Base-by-base conservation (phyloP, 177 flowering plant genomes). In the Telopea speciosissima region DNA sequence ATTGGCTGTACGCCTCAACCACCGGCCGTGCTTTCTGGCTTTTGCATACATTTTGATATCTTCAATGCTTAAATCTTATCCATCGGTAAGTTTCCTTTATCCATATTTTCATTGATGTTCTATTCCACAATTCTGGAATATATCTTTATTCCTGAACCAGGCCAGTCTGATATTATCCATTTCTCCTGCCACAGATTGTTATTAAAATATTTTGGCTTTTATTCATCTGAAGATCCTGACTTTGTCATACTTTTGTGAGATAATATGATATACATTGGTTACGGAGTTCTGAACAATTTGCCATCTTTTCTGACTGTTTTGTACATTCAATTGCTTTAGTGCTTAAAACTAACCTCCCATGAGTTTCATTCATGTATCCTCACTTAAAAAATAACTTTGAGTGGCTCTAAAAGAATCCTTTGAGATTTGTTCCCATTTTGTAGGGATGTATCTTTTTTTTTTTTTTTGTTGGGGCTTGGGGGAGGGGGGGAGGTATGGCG, bases 271-370 rank as follows among this genome's bases (percentile, higher is more conserved):
- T 36, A 8, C 40, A 36, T 36, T 36, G 40, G 40, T 36, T 36
- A 36, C 9, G 0, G 40, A 36, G 40, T 5, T 8, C 40, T 36
- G 71, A 85, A 87, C 40, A 96, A 93, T 73, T 91, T 97, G 70
- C 99, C 99, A n/a, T 85, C 85, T 76, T 95, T 91, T 81, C 79
- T 95, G 79, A 98, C 94, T 74, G 87, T 93, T 79, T 86, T 85
- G 40, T 91, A 89, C 79, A 75, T 93, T 69, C 96, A 62, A 87
- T 90, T 83, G 84, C 86, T 52, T 88, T 96, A 58, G 87, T 95
- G 86, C 91, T 95, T 36, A 95, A 95, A 95, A 81, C 70, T 93
- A 95, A 76, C 98, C 99, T 75, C 93, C 98, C 3, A 94, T 93
- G 84, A 82, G 97, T 83, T 70, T 24, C 69, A 68, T 17, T 61